phyloP scores from a whole-genome alignment of 805 yeast species.

The Limtongozyma cylindracea region DNA sequence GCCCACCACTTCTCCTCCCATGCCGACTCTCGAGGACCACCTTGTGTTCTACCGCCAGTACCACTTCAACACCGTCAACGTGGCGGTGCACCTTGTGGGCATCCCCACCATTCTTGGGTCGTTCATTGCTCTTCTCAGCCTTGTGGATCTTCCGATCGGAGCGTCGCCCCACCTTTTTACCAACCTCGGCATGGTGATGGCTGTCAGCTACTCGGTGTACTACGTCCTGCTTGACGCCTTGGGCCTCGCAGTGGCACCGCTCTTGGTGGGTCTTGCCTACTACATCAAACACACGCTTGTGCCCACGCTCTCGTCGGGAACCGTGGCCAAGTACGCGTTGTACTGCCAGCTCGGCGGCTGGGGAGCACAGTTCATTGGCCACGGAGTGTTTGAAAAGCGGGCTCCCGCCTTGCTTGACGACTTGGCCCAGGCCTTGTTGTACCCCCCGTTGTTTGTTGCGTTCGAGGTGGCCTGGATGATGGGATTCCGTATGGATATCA shows the following conservation, averaged over 20 bases:
- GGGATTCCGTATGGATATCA: constrained; percentile 33
- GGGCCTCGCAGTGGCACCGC: background rate
- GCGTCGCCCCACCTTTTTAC: constrained; percentile 6
- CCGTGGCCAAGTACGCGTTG: background rate
- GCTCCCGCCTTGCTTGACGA: constrained; percentile 80
- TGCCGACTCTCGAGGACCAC: constrained; percentile 12
- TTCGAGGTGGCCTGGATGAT: constrained; percentile 47
- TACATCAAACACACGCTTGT: too few species aligned
- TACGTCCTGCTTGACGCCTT: constrained; percentile 29
- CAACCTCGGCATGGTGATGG: constrained; percentile 20
- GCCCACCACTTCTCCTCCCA: too few species aligned
- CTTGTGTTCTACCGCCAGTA: constrained; percentile 10
- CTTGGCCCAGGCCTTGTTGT: constrained; percentile 57
- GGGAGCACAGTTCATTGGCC: constrained; percentile 76
- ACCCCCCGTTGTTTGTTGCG: constrained; percentile 78
- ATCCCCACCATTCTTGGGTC: constrained; percentile 57
- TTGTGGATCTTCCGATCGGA: constrained; percentile 4
- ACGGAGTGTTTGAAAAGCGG: constrained; percentile 52
- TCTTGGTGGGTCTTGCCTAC: too few species aligned
- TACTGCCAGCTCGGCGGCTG: constrained; percentile 30
- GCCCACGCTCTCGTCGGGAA: too few species aligned
- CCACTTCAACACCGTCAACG: constrained; percentile 24
- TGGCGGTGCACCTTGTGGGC: constrained; percentile 49
- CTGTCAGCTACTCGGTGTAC: constrained; percentile 24
- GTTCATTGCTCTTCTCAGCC: constrained; percentile 6